Conservation (phyloP, 176 grass and related monocot species). For the Calamus simplicifolius region DNA sequence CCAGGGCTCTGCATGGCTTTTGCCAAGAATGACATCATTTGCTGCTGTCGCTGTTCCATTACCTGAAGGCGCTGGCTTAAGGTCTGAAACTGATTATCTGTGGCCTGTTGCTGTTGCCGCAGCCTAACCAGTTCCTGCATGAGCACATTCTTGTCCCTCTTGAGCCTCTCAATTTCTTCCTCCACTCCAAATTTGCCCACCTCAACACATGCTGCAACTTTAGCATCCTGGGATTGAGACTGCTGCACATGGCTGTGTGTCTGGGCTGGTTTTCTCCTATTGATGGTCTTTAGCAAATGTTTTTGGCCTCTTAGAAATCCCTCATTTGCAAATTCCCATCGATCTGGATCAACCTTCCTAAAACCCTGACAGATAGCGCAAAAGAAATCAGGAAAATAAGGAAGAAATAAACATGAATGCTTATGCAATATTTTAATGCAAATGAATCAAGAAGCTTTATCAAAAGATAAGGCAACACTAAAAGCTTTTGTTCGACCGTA, state of each 20-base stretch:
- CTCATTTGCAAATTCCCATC: slow-evolving; percentile 89
- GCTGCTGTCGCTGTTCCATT: slow-evolving; percentile 74
- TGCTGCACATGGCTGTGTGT: slow-evolving; percentile 16
- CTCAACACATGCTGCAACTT: slow-evolving; percentile 49
- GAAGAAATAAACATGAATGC: too few species aligned
- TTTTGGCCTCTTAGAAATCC: slow-evolving; percentile 66
- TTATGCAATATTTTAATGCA: too few species aligned
- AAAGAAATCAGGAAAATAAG: too few species aligned
- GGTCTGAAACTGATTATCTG: slow-evolving; percentile 58
- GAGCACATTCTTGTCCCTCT: slow-evolving; percentile 71
- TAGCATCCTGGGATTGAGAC: slow-evolving; percentile 33
- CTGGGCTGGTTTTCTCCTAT: slow-evolving; percentile 22
- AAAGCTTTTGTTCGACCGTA: too few species aligned
- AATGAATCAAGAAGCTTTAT: too few species aligned
- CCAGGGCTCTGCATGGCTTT: slow-evolving; percentile 60
- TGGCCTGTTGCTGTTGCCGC: slow-evolving; percentile 57
- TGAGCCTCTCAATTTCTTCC: slow-evolving; percentile 73
- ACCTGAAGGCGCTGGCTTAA: slow-evolving; percentile 52
- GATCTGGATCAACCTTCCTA: slow-evolving; percentile 77
- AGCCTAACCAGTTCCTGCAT: slow-evolving; percentile 80
- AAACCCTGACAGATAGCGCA: slow-evolving; percentile 43
- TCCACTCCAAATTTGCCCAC: slow-evolving; percentile 69
- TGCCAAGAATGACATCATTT: slow-evolving; percentile 63
- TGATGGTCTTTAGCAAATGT: slow-evolving; percentile 35
- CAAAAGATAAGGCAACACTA: too few species aligned